Evolutionary conservation across 257 asterid genomes (phyloP).

Genomic region (Haberlea rhodopensis): DNA sequence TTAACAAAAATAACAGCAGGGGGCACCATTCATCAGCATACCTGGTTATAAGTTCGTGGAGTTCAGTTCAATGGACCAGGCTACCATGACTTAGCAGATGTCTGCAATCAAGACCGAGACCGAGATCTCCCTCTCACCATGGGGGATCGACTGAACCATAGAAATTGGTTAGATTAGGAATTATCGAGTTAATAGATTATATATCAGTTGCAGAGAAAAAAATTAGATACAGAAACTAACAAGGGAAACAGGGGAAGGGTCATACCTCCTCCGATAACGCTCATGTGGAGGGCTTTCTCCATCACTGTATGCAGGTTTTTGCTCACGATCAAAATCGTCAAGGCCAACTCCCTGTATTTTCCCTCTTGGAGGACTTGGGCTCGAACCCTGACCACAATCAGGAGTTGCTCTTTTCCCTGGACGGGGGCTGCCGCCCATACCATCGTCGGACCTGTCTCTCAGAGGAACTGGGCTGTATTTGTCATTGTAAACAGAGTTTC

Average conservation of each 20-base stretch:
- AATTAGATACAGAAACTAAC: too few relatives aligned
- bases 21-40: neutral
- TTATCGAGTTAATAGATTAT: neutral
- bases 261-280: constrained; percentile 44
- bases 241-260: too few relatives aligned
- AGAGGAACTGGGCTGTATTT: constrained; percentile 40
- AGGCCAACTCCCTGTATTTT: constrained; percentile 37
- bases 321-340: constrained; percentile 37
- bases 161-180: too few relatives aligned
- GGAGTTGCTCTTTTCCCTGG: constrained; percentile 42
- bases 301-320: constrained; percentile 47
- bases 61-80: neutral
- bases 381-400: constrained; percentile 34
- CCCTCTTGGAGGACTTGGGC: constrained; percentile 46
- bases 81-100: neutral
- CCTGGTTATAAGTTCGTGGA: too few relatives aligned
- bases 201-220: too few relatives aligned
- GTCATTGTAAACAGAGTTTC: constrained; percentile 32
- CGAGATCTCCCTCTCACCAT: neutral
- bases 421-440: constrained; percentile 28
- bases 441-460: constrained; percentile 33
- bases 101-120: neutral
- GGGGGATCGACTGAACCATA: neutral
- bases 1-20: neutral
- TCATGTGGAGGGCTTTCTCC: constrained; percentile 50